Evolutionary conservation across 1,139 yeast species (phyloP).

Genomic region (Taiozyma onychis): DNA sequence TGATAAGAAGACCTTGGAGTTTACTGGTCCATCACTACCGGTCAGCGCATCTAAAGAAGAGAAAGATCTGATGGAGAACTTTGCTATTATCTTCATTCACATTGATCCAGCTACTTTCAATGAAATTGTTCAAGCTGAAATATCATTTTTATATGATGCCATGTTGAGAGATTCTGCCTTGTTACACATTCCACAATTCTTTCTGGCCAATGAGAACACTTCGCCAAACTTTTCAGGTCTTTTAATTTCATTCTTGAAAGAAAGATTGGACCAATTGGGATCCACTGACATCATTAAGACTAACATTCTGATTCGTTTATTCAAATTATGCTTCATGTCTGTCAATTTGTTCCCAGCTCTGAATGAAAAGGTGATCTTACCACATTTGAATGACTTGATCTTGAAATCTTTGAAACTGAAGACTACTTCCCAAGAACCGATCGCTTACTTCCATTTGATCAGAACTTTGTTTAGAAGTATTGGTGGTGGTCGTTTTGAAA

Average conservation of each 20-base stretch:
- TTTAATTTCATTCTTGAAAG: constrained; percentile 66
- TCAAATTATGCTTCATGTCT: constrained; percentile 92
- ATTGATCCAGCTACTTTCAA: constrained; percentile 94
- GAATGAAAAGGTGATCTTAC: constrained; percentile 81
- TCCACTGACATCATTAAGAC: constrained; percentile 74
- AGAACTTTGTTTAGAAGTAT: constrained; percentile 89
- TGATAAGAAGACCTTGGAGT: constrained; percentile 46
- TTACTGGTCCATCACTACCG: constrained; percentile 77
- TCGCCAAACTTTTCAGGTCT: constrained; percentile 92
- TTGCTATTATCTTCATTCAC: constrained; percentile 90
- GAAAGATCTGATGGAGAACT: constrained; percentile 91
- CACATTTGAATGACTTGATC: constrained; percentile 80
- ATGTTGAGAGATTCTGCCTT: constrained; percentile 83
- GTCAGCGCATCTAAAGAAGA: constrained; percentile 88
- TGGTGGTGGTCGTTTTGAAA: constrained; percentile 94
- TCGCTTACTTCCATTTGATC: constrained; percentile 81
- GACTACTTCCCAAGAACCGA: constrained; percentile 87
- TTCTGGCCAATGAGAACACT: constrained; percentile 88
- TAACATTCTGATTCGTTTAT: constrained; percentile 75
- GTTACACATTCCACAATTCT: constrained; percentile 88
- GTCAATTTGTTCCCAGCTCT: constrained; percentile 85
- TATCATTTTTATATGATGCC: constrained; percentile 71
- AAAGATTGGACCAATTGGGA: constrained; percentile 74
- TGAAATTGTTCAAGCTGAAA: constrained; percentile 81
- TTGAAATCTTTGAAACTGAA: constrained; percentile 75